Conservation (phyloP, 352 stramenopile genomes). For the Phytophthora tentaculata region DNA sequence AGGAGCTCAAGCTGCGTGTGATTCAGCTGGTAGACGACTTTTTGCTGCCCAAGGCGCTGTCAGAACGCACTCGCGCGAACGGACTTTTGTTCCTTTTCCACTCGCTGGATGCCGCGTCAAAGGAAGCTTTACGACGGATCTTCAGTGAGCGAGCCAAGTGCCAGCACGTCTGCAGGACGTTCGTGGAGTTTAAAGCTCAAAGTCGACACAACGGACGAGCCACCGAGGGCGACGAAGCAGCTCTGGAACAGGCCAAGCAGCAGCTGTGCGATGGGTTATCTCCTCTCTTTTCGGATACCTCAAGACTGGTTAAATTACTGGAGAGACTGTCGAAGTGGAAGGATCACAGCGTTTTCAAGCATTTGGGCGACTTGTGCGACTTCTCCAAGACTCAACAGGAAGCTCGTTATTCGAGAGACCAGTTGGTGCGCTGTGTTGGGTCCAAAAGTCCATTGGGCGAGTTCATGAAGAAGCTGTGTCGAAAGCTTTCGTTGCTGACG, state of each 20-base stretch:
- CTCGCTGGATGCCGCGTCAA: constrained; percentile 60
- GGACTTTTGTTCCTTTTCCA: constrained; percentile 80
- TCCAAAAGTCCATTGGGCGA: constrained; percentile 81
- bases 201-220: constrained; percentile 38
- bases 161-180: constrained; percentile 34
- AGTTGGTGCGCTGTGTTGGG: constrained; percentile 77
- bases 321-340: constrained; percentile 77
- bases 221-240: constrained; percentile 9
- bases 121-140: constrained; percentile 76
- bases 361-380: constrained; percentile 68
- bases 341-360: constrained; percentile 81
- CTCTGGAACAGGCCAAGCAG: constrained; percentile 40
- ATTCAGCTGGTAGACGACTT: constrained; percentile 88
- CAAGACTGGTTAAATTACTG: constrained; percentile 58
- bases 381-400: constrained; percentile 56
- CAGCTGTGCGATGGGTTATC: constrained; percentile 46
- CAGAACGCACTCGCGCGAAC: constrained; percentile 60
- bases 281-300: constrained; percentile 68
- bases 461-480: constrained; percentile 85
- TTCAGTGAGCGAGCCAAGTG: constrained; percentile 72
- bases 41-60: constrained; percentile 71
- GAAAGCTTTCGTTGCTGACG: constrained; percentile 76
- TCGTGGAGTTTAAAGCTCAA: constrained; percentile 56
- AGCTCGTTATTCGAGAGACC: constrained; percentile 58
- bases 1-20: constrained; percentile 84